Evolutionary conservation across 73 alveolate species (phyloP).

Genomic region (Tetrahymena malaccensis): DNA sequence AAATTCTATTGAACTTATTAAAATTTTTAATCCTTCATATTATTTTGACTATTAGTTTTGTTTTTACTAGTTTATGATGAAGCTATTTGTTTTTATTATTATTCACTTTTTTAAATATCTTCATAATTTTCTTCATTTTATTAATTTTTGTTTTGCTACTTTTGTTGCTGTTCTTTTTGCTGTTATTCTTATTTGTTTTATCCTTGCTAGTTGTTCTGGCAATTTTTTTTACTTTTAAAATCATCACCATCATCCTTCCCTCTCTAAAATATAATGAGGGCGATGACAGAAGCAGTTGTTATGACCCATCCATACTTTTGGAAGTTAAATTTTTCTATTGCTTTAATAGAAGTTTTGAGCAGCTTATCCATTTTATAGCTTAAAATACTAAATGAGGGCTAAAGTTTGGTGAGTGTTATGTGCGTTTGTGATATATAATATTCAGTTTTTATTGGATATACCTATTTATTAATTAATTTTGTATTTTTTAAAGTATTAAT

Average conservation of each 20-base stretch:
- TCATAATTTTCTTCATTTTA: not conserved
- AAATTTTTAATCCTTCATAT: not conserved
- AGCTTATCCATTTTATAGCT: not conserved
- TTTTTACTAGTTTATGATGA: not conserved
- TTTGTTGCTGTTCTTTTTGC: not conserved
- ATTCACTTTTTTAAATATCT: not conserved
- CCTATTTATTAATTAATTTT: not conserved
- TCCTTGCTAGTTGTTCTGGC: not conserved
- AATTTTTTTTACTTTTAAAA: not conserved
- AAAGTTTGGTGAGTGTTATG: not conserved
- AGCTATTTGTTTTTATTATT: not conserved
- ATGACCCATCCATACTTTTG: not conserved
- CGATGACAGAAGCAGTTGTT: not conserved
- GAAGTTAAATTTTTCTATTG: not conserved
- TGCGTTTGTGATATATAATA: not conserved
- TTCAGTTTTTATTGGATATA: not conserved
- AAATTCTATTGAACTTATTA: not conserved
- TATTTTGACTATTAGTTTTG: not conserved
- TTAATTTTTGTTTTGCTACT: not conserved
- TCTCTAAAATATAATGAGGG: not conserved
- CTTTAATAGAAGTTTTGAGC: not conserved
- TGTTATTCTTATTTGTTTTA: not conserved
- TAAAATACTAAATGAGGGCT: not conserved
- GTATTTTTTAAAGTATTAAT: not conserved
- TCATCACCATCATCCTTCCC: not conserved